Base-by-base conservation (phyloP, 2,329 filamentous ascomycete genomes). In the Colletotrichum sp. region DNA sequence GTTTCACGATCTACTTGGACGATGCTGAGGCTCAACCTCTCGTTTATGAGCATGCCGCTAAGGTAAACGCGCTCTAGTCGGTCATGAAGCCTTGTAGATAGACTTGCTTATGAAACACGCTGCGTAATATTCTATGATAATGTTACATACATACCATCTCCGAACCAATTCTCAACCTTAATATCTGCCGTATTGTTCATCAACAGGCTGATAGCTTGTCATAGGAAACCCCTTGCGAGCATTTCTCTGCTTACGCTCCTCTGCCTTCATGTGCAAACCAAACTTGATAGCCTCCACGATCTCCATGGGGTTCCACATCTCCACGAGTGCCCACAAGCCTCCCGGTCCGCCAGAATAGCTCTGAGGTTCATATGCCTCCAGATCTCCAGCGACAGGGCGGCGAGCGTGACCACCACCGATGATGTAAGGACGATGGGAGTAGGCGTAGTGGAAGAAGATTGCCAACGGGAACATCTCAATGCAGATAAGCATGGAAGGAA, bases 1-100 rank as follows among this genome's bases (percentile, higher is more conserved):
- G 89, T 0, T 91, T 91, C 79, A 91, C 90, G 2, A 90, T 91
- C 65, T 91, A 85, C 78, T 77, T 91, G 34, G 89, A 91, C 30
- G 86, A 89, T 15, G 83, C 85, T 5, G 85, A 90, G 80, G 88
- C 87, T 1, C 79, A 86, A 78, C 76, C 81, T 13, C 77, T 89
- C 62, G 84, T 89, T 0, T 88, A 88, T 74, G 81, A 86, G 68
- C 87, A 89, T 67, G 88, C 86, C 3, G 83, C 83, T 75, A 82
- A 81, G 10, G 82, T 89, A 57, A 84, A 87, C 15, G 81, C 75
- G 16, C 44, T 73, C 3, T 75, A 65, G 9, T 30, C 6, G 6
- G 59, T 22, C 34, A 44, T 16, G 8, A 22, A 22, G 6, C n/a
- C 44, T 22, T 34, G n/a, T 63, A 39, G 8, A 63, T 16, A 63